Conservation (phyloP, 257 asterid genomes). For the Solanum boliviense region DNA sequence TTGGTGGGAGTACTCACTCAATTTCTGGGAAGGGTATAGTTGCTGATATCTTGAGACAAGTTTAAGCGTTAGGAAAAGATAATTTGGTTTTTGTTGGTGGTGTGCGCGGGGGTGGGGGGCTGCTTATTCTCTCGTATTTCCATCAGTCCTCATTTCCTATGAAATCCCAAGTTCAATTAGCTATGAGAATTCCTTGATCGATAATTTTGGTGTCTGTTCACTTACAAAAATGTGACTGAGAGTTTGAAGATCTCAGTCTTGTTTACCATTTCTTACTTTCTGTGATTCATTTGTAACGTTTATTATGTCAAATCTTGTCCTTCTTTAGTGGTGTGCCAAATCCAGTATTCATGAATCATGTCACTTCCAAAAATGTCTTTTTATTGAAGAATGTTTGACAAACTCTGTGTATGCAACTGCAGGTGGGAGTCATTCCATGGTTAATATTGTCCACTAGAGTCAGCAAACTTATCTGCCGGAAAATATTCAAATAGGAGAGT, state of each 20-base stretch:
- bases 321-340: not conserved
- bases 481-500: constrained; percentile 26
- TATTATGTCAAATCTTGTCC: not conserved
- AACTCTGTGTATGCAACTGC: constrained; percentile 17
- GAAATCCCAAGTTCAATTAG: not conserved
- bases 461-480: constrained; percentile 62
- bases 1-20: not conserved
- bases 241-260: not conserved
- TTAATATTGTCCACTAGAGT: constrained; percentile 63
- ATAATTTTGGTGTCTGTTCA: not conserved
- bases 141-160: not conserved
- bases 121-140: not conserved
- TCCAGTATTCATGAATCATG: not conserved
- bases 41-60: not conserved
- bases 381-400: not conserved
- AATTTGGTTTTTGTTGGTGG: not conserved
- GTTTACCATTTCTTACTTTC: not conserved
- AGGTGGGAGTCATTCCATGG: constrained; percentile 97
- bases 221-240: not conserved
- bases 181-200: not conserved
- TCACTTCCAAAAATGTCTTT: not conserved
- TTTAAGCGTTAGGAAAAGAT: not conserved
- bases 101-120: not conserved
- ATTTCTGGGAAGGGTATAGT: not conserved
- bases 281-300: not conserved